phyloP scores from a whole-genome alignment of 805 yeast species.

The Saccharomycopsis fermentans region DNA sequence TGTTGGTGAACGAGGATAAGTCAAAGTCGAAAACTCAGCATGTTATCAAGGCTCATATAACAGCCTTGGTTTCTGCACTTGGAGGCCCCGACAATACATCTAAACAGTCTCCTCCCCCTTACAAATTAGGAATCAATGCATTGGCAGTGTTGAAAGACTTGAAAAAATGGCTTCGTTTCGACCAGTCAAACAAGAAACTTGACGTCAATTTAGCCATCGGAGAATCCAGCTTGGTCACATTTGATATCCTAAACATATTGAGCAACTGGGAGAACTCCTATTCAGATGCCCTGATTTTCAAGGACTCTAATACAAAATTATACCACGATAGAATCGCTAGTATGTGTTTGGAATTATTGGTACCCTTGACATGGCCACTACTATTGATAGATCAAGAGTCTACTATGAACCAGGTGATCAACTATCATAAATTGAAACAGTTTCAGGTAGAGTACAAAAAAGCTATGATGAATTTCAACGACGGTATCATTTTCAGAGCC shows the following conservation, averaged over 20 bases:
- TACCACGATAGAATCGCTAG: slow-evolving; percentile 54
- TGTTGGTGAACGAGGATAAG: slow-evolving; percentile 3
- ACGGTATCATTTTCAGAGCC: slow-evolving; percentile 58
- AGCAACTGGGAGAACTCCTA: slow-evolving; percentile 55
- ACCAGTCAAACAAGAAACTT: slow-evolving; percentile 57
- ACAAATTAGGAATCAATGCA: slow-evolving; percentile 82
- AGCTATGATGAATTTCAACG: slow-evolving; percentile 43
- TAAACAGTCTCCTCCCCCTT: slow-evolving; percentile 37
- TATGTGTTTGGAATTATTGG: slow-evolving; percentile 68
- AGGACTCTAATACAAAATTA: slow-evolving; percentile 25
- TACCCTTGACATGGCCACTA: slow-evolving; percentile 79
- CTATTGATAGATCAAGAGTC: slow-evolving; percentile 50
- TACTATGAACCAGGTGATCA: slow-evolving; percentile 43
- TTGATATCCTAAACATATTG: slow-evolving; percentile 67
- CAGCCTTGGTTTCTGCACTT: slow-evolving; percentile 74
- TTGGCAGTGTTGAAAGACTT: slow-evolving; percentile 77
- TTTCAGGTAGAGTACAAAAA: slow-evolving; percentile 67
- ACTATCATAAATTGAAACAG: slow-evolving; percentile 50
- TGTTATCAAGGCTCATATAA: slow-evolving; percentile 58
- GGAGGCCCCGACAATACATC: slow-evolving; percentile 79
- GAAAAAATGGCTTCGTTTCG: slow-evolving; percentile 79
- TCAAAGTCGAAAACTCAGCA: slow-evolving; percentile 28
- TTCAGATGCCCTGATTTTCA: slow-evolving; percentile 20
- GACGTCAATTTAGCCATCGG: slow-evolving; percentile 86
- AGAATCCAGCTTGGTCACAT: slow-evolving; percentile 60